These are phyloP conservation scores for Malassezia cuniculi DNA, from an alignment of 1,284 basidiomycete species.

Conservation along the genomic window DNA sequence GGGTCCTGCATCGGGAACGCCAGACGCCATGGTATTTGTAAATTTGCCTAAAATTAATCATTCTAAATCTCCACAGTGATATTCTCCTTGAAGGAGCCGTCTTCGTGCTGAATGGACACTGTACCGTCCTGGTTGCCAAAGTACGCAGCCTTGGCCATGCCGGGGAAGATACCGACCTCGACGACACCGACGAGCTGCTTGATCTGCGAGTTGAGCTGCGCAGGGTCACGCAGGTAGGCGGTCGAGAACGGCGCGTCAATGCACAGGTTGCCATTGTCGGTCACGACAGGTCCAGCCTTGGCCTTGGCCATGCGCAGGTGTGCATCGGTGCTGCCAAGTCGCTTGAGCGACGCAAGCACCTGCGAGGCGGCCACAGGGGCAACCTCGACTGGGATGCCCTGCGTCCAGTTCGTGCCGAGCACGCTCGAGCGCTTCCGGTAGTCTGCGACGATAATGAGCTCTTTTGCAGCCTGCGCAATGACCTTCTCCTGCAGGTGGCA, in stretches of 20 bases:
- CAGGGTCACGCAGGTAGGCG: conserved; percentile 29
- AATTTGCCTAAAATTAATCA: too few relatives aligned
- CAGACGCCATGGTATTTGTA: too few relatives aligned
- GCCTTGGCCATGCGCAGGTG: conserved; percentile 37
- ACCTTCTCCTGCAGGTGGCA: conserved; percentile 96
- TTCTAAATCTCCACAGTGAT: background rate
- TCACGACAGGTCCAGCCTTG: conserved; percentile 85
- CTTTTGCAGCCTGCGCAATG: conserved; percentile 74
- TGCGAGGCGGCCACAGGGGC: conserved; percentile 89
- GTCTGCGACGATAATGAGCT: conserved; percentile 85
- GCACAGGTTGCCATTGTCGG: conserved; percentile 57
- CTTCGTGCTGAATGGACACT: conserved; percentile 28
- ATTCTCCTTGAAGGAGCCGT: conserved; percentile 26
- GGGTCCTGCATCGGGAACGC: too few relatives aligned
- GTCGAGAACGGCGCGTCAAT: conserved; percentile 39
- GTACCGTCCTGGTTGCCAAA: conserved; percentile 60
- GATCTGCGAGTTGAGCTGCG: conserved; percentile 29
- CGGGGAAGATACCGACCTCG: conserved; percentile 87
- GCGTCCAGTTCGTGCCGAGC: conserved; percentile 68
- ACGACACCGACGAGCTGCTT: conserved; percentile 66
- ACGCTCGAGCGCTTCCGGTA: conserved; percentile 66
- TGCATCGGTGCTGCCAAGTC: conserved; percentile 30
- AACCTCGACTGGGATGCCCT: conserved; percentile 89
- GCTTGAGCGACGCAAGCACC: conserved; percentile 45
- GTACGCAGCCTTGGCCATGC: conserved; percentile 84